Conservation (phyloP, 1,284 basidiomycete genomes). For the Clitocybe nebularis region DNA sequence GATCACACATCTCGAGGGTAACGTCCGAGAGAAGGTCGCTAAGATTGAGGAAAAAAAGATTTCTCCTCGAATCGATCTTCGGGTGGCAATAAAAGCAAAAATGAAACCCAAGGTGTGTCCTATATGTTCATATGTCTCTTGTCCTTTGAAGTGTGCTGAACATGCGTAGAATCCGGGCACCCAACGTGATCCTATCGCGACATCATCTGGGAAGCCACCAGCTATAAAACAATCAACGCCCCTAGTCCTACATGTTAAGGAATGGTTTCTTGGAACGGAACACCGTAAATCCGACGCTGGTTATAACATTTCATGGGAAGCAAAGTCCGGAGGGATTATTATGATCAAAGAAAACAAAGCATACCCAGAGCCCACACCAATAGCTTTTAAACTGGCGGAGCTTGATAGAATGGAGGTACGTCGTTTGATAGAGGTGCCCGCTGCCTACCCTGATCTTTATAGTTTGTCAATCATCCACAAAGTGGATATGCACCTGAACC, state of each 20-base stretch:
- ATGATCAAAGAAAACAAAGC: constrained; percentile 8
- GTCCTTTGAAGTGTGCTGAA: neutral
- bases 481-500: too few species aligned
- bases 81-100: neutral
- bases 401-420: too few species aligned
- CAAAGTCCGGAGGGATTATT: neutral
- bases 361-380: too few species aligned
- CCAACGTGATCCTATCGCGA: neutral
- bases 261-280: constrained; percentile 10
- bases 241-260: constrained; percentile 8
- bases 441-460: too few species aligned
- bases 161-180: neutral
- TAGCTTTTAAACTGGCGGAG: neutral
- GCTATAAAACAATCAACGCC: neutral
- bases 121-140: neutral
- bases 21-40: constrained; percentile 5
- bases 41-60: constrained; percentile 1
- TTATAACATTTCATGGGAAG: constrained; percentile 10
- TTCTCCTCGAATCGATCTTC: constrained; percentile 3
- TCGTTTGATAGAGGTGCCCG: too few species aligned
- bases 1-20: neutral
- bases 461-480: too few species aligned
- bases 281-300: constrained; percentile 2
- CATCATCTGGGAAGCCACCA: neutral
- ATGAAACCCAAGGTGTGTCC: constrained; percentile 2